These are phyloP conservation scores for Aspergillus uvarum DNA, from an alignment of 2,329 filamentous ascomycete species.

Conservation along the genomic window DNA sequence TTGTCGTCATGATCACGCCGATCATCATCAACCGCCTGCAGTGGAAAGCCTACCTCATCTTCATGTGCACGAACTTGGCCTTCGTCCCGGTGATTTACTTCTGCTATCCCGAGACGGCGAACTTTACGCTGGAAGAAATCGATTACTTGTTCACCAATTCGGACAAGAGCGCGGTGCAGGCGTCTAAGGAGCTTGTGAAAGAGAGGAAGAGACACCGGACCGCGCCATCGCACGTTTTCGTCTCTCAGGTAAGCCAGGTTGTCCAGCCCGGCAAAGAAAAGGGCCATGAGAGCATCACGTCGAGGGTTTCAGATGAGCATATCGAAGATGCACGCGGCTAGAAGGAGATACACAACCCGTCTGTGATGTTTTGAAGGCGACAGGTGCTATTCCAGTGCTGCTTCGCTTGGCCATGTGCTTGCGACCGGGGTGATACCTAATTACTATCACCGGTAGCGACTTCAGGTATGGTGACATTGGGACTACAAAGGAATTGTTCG, in stretches of 20 bases:
- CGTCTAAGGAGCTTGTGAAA: slow-evolving; percentile 21
- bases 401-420: background rate
- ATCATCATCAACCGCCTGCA: slow-evolving; percentile 33
- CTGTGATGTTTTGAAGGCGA: background rate
- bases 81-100: slow-evolving; percentile 46
- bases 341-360: background rate
- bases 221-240: slow-evolving; percentile 3
- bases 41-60: slow-evolving; percentile 40
- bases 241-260: background rate
- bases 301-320: slow-evolving; percentile 14
- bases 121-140: slow-evolving; percentile 45
- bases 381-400: background rate
- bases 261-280: slow-evolving; percentile 6
- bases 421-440: background rate
- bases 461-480: background rate
- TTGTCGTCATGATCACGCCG: slow-evolving; percentile 41
- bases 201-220: slow-evolving; percentile 15
- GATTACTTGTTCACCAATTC: slow-evolving; percentile 40
- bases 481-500: background rate
- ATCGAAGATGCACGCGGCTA: slow-evolving; percentile 10
- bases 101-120: slow-evolving; percentile 45
- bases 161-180: slow-evolving; percentile 18
- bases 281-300: background rate
- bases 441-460: background rate
- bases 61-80: slow-evolving; percentile 36